phyloP scores from a whole-genome alignment of 139 green algal species.

The Tetraselmis chui region DNA sequence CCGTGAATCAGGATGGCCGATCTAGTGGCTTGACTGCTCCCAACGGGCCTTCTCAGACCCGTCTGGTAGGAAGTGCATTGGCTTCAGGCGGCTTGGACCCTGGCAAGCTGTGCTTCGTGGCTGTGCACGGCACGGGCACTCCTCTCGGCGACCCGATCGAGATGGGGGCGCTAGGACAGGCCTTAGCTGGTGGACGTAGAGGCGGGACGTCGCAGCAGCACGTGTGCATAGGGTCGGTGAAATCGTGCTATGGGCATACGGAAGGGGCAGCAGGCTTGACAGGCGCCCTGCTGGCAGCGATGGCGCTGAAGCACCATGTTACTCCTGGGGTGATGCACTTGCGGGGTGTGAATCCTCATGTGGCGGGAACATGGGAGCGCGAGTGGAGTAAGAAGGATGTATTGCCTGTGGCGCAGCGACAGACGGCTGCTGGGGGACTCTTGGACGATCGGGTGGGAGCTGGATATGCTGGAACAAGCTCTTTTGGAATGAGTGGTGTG shows the following conservation, averaged over 20 bases:
- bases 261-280: conserved; percentile 73
- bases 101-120: conserved; percentile 20
- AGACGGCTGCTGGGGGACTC: background rate
- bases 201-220: conserved; percentile 9
- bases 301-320: conserved; percentile 28
- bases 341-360: conserved; percentile 13
- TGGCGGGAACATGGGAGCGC: background rate
- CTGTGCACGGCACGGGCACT: conserved; percentile 57
- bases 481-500: conserved; percentile 80
- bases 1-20: conserved; percentile 86
- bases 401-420: background rate
- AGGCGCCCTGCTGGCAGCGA: conserved; percentile 51
- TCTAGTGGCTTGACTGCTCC: conserved; percentile 77
- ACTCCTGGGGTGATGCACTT: conserved; percentile 4
- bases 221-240: conserved; percentile 48
- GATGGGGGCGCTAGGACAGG: conserved; percentile 55
- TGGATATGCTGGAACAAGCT: conserved; percentile 55
- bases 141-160: conserved; percentile 81
- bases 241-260: conserved; percentile 59
- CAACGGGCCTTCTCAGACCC: conserved; percentile 61
- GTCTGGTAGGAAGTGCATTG: background rate
- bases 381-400: background rate
- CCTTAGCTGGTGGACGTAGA: conserved; percentile 16
- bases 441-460: background rate
- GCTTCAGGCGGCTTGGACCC: background rate